These are phyloP conservation scores for Gloeopeniophorella convolvens DNA, from an alignment of 768 basidiomycete genomes.

Conservation along the genomic window DNA sequence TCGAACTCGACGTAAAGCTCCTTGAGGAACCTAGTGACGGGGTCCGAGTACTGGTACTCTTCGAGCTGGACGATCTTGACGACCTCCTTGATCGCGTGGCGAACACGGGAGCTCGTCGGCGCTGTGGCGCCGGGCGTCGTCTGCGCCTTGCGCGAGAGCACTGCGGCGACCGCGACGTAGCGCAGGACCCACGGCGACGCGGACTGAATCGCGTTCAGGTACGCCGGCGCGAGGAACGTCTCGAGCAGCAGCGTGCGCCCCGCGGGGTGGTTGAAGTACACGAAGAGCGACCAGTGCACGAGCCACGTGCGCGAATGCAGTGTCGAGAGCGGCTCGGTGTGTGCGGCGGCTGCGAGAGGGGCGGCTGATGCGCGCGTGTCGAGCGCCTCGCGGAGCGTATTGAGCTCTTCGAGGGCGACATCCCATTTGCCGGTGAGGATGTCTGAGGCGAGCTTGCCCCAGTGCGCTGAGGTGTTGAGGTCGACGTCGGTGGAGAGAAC, in stretches of 20 bases:
- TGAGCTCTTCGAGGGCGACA: conserved; percentile 89
- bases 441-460: conserved; percentile 97
- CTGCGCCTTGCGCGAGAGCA: conserved; percentile 79
- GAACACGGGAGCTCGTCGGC: conserved; percentile 61
- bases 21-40: conserved; percentile 87
- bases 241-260: conserved; percentile 90
- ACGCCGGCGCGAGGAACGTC: conserved; percentile 92
- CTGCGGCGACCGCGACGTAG: conserved; percentile 88
- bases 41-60: conserved; percentile 94
- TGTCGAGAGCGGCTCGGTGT: conserved; percentile 74
- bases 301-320: conserved; percentile 95
- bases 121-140: conserved; percentile 37
- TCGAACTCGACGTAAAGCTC: conserved; percentile 95
- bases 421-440: conserved; percentile 95
- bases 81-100: conserved; percentile 84
- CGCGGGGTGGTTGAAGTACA: conserved; percentile 95
- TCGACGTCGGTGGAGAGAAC: conserved; percentile 91
- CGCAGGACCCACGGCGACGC: conserved; percentile 91
- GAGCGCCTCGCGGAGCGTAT: conserved; percentile 88
- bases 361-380: conserved; percentile 62
- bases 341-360: conserved; percentile 31
- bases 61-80: conserved; percentile 93
- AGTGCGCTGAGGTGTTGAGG: conserved; percentile 93
- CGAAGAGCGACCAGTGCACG: conserved; percentile 96
- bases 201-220: conserved; percentile 98